phyloP scores from a whole-genome alignment of 2,329 filamentous ascomycete genomes.

The Alternaria panax region DNA sequence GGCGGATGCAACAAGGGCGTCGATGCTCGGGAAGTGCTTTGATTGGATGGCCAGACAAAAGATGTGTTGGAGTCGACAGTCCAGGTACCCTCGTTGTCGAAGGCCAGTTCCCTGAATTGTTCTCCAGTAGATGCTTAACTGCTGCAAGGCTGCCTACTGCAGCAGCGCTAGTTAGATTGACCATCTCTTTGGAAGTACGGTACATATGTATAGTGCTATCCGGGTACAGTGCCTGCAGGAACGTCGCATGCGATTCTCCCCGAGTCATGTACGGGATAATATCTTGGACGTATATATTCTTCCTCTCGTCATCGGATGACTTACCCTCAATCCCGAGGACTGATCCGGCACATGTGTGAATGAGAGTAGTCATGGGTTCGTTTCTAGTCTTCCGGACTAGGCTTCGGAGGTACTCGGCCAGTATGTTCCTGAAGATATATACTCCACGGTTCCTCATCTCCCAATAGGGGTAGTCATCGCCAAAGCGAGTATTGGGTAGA shows the following conservation, averaged over 20 bases:
- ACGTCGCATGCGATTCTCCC: not conserved
- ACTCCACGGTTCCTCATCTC: too few relatives aligned
- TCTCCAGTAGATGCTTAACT: not conserved
- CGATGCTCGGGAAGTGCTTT: not conserved
- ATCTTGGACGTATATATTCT: not conserved
- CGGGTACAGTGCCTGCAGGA: not conserved
- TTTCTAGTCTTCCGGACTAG: not conserved
- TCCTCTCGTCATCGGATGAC: not conserved
- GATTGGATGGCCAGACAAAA: not conserved
- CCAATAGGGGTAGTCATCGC: too few relatives aligned
- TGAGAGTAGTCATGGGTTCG: not conserved
- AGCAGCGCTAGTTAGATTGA: not conserved
- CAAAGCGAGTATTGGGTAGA: not conserved
- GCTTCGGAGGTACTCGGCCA: not conserved
- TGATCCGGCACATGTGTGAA: not conserved
- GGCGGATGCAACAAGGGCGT: not conserved
- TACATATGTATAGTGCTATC: accelerated
- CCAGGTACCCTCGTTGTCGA: not conserved
- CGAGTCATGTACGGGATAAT: not conserved
- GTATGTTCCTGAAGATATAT: not conserved
- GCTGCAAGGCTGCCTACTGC: not conserved
- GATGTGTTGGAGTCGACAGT: not conserved
- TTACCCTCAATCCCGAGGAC: not conserved
- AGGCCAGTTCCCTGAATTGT: not conserved
- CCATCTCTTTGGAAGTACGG: not conserved